Evolutionary conservation across 2,329 filamentous ascomycete species (phyloP), one percentile per base, ranked within the genome.

Genomic region (Cladophialophora immunda): DNA sequence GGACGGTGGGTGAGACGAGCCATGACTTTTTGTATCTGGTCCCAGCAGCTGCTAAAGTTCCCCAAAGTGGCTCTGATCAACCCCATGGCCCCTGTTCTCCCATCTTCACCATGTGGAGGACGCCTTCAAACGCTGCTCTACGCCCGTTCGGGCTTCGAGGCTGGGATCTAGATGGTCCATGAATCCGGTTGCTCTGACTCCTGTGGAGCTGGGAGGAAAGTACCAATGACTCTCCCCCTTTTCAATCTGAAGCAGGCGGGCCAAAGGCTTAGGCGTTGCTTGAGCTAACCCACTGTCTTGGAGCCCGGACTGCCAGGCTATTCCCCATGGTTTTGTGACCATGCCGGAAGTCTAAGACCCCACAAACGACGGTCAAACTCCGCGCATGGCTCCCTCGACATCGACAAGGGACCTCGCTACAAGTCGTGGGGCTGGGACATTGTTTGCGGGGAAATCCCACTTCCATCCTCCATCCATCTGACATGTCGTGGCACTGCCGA

Each of bases 61-160:
- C 45, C 58, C 45, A 61, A 61, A 38, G 58, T 61, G 58, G 58
- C 58, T 60, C 58, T 54, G 30, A 61, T 61, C 58, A 54, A 61
- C 29, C 58, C 19, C 17, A 19, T 54, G 45, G 19, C 58, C 45
- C 45, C 58, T 54, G 9, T 19, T 36, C 41, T 25, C 19, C 30
- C 29, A 61, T 53, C 45, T 53, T 38, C 45, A 32, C 58, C 58
- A 61, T 61, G 58, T 61, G 58, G 58, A 61, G 58, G 58, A 53
- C 17, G 57, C 57, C 1, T 17, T 50, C 57, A 17, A 32, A 30
- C 13, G 38, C 45, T 36, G 19, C 58, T 53, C 58, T 61, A 61
- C 29, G 17, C 45, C 45, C 17, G 36, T 38, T 52, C 38, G 45
- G 58, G 41, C 15, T 11, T 25, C 15, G 58, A 53, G n/a, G 45